phyloP scores from a whole-genome alignment of 1,284 basidiomycete genomes.

The Papiliotrema terrestris region DNA sequence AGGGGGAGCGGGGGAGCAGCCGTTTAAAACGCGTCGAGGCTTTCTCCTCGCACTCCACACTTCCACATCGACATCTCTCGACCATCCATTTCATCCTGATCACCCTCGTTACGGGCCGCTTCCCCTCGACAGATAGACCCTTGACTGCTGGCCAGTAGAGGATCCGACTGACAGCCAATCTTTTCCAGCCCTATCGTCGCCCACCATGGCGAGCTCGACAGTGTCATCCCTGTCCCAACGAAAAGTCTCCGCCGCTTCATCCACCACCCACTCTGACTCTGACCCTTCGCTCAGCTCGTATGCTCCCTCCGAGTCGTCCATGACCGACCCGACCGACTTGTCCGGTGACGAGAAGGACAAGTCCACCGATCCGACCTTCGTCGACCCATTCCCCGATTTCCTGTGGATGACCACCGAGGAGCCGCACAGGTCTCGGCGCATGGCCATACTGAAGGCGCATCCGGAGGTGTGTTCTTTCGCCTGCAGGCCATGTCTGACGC shows the following conservation, averaged over 20 bases:
- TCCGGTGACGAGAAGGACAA: neutral
- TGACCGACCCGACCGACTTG: neutral
- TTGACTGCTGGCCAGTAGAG: no score
- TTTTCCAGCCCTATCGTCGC: no score
- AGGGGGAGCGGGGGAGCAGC: no score
- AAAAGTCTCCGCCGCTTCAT: neutral
- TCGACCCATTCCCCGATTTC: slow-evolving; percentile 58
- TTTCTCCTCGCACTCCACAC: no score
- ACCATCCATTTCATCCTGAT: no score
- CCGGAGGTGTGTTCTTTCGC: slow-evolving; percentile 64
- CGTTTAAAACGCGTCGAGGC: no score
- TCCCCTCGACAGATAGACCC: no score
- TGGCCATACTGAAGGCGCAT: slow-evolving; percentile 88
- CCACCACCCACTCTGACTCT: neutral
- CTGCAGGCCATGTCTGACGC: neutral
- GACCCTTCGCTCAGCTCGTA: neutral
- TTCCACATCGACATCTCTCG: no score
- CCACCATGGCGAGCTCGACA: no score
- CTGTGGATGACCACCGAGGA: slow-evolving; percentile 98
- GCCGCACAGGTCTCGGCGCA: slow-evolving; percentile 82
- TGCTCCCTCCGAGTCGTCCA: neutral
- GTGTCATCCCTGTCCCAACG: neutral
- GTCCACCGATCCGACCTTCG: slow-evolving; percentile 7
- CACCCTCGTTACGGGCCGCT: no score
- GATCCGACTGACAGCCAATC: no score